These are phyloP conservation scores for Myriosclerotinia curreyana DNA, from an alignment of 2,329 filamentous ascomycete genomes.

Conservation along the genomic window DNA sequence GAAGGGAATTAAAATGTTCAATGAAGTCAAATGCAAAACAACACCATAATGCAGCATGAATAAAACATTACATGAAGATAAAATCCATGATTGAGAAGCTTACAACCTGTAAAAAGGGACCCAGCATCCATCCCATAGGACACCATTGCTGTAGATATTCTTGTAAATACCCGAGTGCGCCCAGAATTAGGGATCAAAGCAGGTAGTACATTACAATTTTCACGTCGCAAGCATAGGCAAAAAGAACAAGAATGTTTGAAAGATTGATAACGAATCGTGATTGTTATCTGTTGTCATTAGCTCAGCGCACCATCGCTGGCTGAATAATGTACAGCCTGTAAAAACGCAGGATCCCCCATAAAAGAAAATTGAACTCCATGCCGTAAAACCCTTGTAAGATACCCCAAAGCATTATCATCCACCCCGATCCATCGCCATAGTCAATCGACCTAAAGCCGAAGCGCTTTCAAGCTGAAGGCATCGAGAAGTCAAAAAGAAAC, in stretches of 20 bases:
- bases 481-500: conserved; percentile 21
- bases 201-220: neutral
- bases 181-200: too few relatives aligned
- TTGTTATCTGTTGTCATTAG: conserved; percentile 25
- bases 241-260: neutral
- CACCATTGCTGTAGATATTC: too few relatives aligned
- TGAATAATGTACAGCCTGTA: conserved; percentile 36
- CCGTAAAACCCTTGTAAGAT: conserved; percentile 31
- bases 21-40: too few relatives aligned
- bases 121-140: too few relatives aligned
- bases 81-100: too few relatives aligned
- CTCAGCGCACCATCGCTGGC: conserved; percentile 38
- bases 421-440: conserved; percentile 24
- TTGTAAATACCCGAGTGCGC: too few relatives aligned
- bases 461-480: conserved; percentile 26
- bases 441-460: conserved; percentile 22
- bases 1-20: too few relatives aligned
- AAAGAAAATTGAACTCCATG: conserved; percentile 34
- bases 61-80: too few relatives aligned
- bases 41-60: too few relatives aligned
- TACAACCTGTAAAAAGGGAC: too few relatives aligned
- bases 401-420: conserved; percentile 34
- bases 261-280: conserved; percentile 28
- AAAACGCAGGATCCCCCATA: conserved; percentile 18
- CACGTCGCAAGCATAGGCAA: neutral